Percentiles rank a stretch among this genome's conserved stretches.
phyloP scores from a whole-genome alignment of 2,329 filamentous ascomycete species.

The Chaetomium sp. region DNA sequence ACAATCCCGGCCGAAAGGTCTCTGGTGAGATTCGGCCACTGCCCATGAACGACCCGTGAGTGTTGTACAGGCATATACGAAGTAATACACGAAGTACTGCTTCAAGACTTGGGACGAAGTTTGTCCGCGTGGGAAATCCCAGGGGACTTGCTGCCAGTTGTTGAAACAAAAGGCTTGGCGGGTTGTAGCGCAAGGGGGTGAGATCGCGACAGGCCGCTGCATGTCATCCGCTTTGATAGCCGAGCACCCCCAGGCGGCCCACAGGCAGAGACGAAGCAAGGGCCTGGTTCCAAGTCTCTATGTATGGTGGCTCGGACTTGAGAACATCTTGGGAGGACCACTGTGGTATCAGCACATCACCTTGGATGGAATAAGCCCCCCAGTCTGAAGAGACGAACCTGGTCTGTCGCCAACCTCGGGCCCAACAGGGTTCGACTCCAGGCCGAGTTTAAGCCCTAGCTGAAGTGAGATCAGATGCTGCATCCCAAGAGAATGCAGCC shows the following conservation, averaged over 20 bases:
- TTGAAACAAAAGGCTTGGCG: conserved; percentile 1
- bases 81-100: not conserved
- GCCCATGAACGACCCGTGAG: not conserved
- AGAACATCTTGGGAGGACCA: not conserved
- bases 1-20: not conserved
- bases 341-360: conserved; percentile 14
- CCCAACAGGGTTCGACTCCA: not conserved
- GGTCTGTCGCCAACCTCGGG: not conserved
- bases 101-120: not conserved
- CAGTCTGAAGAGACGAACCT: not conserved
- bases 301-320: not conserved
- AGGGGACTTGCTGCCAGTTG: not conserved
- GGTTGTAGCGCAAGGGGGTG: not conserved
- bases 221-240: conserved; percentile 14
- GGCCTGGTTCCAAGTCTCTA: not conserved
- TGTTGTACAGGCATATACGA: not conserved
- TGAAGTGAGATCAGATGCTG: conserved; percentile 17
- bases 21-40: not conserved
- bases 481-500: conserved; percentile 2
- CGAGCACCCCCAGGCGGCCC: not conserved
- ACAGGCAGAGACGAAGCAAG: not conserved
- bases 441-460: not conserved
- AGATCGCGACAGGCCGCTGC: conserved; percentile 13
- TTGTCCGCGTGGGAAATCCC: not conserved
- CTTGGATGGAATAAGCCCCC: too few species aligned